Evolutionary conservation across 2,329 filamentous ascomycete genomes (phyloP), one percentile per base, ranked within the genome.

Genomic region (Verticillium alfalfae): DNA sequence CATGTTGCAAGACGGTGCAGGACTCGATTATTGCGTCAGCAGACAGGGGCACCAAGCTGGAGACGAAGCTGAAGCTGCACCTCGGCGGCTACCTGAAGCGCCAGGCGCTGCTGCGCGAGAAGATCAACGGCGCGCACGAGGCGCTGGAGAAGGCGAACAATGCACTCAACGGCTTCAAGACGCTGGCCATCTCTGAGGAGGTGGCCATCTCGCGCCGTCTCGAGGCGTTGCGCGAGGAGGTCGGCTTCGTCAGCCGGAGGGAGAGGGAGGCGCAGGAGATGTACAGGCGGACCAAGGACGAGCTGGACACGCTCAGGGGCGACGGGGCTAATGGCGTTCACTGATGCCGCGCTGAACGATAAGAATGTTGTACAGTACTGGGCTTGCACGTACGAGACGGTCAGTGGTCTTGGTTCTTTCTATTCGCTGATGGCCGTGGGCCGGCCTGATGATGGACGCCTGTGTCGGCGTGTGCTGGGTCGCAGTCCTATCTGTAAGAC

Each of bases 181-280:
- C 88, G 6, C 80, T 96, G 64, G 88, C 91, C 66, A 86, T 91
- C 45, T 90, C 87, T 0, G 95, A 99, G 73, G 87, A 94, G 65
- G 88, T 88, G 5, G 91, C 90, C 0, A 83, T 97, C 62, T 80
- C 81, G 56, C 83, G 87, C 61, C 83, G 95, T 36, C 78, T 98
- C 59, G 90, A 90, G 67, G 82, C 83, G 12, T 77, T 97, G 62
- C 85, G 93, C 58, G 89, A 91, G n/a, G 93, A 97, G 73, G 93
- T 97, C 26, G 84, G 81, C 7, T 91, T 91, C 68, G 84, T 98
- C 10, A 91, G 87, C 67, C 86, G 86, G 68, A 82, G 94, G 65
- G 94, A 98, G 79, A 83, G 93, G 62, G 92, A 97, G 76, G 93
- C 92, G 7, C 95, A 99, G 76, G 93, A 97, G 66, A 73, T 89